phyloP scores from a whole-genome alignment of 2,329 filamentous ascomycete genomes.

The Botrytis aclada region DNA sequence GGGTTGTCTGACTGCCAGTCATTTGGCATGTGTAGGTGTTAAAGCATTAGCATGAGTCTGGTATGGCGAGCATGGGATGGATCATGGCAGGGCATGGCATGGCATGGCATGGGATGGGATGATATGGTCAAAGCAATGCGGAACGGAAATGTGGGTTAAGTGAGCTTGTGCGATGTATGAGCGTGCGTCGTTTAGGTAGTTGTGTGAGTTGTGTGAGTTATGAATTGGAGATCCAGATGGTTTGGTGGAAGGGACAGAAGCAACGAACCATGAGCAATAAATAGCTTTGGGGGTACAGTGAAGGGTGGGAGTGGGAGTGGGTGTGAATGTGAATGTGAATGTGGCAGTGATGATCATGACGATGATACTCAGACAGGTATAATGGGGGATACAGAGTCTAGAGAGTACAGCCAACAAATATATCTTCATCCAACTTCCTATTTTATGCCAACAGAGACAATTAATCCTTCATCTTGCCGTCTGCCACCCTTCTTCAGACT shows the following conservation, averaged over 20 bases:
- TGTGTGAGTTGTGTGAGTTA: not conserved
- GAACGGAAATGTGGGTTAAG: not conserved
- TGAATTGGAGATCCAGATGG: not conserved
- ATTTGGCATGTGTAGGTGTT: not conserved
- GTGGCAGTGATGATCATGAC: not conserved
- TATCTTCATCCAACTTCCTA: not conserved
- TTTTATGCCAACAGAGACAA: not conserved
- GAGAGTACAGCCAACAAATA: not conserved
- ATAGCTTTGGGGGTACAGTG: not conserved
- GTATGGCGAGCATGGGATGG: slow-evolving; percentile 2
- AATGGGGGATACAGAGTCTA: not conserved
- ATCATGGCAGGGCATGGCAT: not conserved
- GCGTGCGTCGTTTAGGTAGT: not conserved
- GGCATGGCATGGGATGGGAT: not conserved
- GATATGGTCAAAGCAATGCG: not conserved
- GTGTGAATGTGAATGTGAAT: too few species aligned
- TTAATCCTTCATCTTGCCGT: not conserved
- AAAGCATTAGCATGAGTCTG: not conserved
- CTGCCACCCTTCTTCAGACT: not conserved
- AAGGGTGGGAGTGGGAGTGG: not conserved
- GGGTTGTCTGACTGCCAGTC: not conserved
- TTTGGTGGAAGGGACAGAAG: not conserved
- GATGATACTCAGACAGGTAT: not conserved
- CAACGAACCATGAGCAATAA: not conserved
- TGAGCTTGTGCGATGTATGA: not conserved